Evolutionary conservation across 495 filamentous ascomycete species (phyloP).

Genomic region (Xylaria scruposa): DNA sequence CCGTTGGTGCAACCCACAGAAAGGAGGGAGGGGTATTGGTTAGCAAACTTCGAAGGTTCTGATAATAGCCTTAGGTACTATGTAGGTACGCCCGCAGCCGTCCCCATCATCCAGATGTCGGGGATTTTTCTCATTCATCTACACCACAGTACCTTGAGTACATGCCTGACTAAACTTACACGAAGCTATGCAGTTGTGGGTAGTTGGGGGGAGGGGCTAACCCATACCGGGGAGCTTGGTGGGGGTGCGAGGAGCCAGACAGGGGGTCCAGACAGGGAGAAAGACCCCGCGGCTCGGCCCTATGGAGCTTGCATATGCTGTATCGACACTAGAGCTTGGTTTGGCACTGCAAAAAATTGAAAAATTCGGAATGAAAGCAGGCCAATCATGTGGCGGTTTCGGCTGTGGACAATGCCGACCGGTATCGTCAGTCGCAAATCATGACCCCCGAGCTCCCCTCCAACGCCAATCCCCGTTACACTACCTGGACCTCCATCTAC

Average conservation of each 20-base stretch:
- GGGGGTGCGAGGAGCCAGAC: conserved; percentile 12
- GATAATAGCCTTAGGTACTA: not conserved
- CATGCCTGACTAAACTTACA: not conserved
- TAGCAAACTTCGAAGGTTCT: not conserved
- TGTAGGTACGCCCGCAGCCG: not conserved
- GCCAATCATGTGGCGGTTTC: conserved; percentile 35
- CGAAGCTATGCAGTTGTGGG: conserved; percentile 17
- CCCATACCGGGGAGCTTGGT: conserved; percentile 14
- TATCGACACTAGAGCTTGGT: conserved; percentile 6
- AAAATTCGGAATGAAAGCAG: conserved; percentile 31
- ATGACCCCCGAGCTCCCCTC: conserved; percentile 23
- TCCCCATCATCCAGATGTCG: conserved; percentile 11
- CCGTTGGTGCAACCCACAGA: conserved; percentile 26
- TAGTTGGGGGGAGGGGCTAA: conserved; percentile 14
- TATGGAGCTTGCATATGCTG: conserved; percentile 26
- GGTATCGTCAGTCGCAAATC: conserved; percentile 39
- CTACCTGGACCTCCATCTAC: conserved; percentile 23
- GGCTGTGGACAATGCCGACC: conserved; percentile 42
- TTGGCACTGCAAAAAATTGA: conserved; percentile 18
- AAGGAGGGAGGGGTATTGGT: not conserved
- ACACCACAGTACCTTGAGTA: not conserved
- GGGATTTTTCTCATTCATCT: conserved; percentile 13
- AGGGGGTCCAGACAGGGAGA: not conserved
- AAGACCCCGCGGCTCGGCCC: conserved; percentile 26
- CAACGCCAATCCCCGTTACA: conserved; percentile 26